Percentiles rank a stretch among this genome's conserved stretches.
phyloP scores from a whole-genome alignment of 306 rosid genomes.

The Astragalus membranaceus region DNA sequence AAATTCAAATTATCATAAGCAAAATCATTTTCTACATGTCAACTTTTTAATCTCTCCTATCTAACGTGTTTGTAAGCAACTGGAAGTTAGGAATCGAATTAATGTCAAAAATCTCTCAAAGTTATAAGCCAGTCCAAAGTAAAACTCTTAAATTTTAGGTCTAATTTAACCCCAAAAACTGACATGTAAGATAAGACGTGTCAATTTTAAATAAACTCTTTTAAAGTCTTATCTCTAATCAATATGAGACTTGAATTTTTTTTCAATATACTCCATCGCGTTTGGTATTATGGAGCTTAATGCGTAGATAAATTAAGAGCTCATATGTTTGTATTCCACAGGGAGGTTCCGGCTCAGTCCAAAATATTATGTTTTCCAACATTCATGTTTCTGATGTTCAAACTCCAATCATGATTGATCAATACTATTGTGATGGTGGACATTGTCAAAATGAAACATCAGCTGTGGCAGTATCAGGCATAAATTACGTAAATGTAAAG shows the following conservation, averaged over 20 bases:
- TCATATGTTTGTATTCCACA: constrained; percentile 10
- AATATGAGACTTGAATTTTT: no score
- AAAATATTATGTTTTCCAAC: constrained; percentile 60
- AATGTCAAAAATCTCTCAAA: no score
- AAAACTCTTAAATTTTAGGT: no score
- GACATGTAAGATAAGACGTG: no score
- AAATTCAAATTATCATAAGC: no score
- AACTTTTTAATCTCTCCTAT: not conserved
- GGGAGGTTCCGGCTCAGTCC: constrained; percentile 87
- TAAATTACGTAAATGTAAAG: constrained; percentile 39
- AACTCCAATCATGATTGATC: constrained; percentile 67
- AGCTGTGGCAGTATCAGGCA: constrained; percentile 65
- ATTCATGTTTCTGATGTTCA: constrained; percentile 60
- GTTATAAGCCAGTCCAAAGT: not conserved
- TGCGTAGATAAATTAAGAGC: not conserved
- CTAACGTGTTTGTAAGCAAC: no score
- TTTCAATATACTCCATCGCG: no score
- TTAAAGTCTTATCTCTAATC: no score
- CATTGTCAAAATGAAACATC: constrained; percentile 50
- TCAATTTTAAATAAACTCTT: no score
- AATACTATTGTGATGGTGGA: constrained; percentile 64
- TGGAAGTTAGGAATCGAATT: no score
- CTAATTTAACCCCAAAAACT: no score
- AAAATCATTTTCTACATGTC: not conserved
- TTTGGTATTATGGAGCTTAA: no score